Evolutionary conservation across 495 filamentous ascomycete genomes (phyloP), one percentile per base, ranked within the genome.

Genomic region (Aspergillus homomorphus): DNA sequence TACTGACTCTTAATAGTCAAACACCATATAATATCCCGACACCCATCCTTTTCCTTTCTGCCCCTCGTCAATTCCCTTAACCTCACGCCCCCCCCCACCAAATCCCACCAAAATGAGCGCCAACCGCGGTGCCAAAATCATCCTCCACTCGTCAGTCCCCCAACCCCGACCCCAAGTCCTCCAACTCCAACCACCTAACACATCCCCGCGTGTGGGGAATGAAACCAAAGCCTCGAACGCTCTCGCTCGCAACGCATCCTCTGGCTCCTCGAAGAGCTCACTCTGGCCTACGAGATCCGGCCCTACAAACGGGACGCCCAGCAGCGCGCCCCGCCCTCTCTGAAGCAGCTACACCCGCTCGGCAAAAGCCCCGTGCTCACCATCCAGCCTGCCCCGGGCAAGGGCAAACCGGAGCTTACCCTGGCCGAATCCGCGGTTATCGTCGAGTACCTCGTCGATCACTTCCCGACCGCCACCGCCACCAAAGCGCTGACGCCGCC

Each of bases 181-280:
- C 16, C 4, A n/a, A 16, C 22, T 7, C 19, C 20, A 19, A 14
- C 9, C 12, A 49, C 8, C 45, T 21, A 19, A 49, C 10, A 49
- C 1, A 6, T 1, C 18, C 3, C 44, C 46, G n/a, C n/a, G n/a
- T n/a, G n/a, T n/a, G n/a, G 10, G 26, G 26, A 10, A 10, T 30
- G 10, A 30, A 30, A 30, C 4, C 4, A 30, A 5, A 72, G 70
- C 68, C 70, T 72, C 48, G 68, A 70, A 53, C 62, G 70, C 61
- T 68, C 68, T 28, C 89, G 92, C 51, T 82, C 88, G 45, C 90
- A 95, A 58, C 85, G 90, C 45, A 88, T 95, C 57, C 77, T 92
- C 48, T 95, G 89, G 91, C 83, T 96, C 42, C 82, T 96, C 53
- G 87, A 92, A 70, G 91, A 93, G 62, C 84, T 92, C 56, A 75